These are phyloP conservation scores for Alternaria solani DNA, from an alignment of 2,329 filamentous ascomycete species.

Conservation along the genomic window DNA sequence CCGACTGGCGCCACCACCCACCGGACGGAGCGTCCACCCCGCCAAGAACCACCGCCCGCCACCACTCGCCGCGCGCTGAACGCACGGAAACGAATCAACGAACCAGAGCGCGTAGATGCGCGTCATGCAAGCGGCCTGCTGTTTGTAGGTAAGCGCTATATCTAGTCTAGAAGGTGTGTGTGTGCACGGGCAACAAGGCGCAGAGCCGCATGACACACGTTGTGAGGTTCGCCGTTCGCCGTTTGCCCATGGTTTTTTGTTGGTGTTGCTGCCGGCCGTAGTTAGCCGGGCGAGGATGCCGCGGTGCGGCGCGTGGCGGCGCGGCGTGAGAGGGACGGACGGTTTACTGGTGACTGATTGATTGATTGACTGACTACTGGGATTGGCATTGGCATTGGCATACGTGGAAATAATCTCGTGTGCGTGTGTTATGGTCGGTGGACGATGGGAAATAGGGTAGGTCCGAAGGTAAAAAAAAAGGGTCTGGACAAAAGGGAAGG, in stretches of 20 bases:
- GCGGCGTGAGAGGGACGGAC: not conserved
- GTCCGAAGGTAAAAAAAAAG: not conserved
- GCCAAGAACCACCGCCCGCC: not conserved
- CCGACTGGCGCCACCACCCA: too few species aligned
- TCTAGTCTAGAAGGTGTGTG: too few species aligned
- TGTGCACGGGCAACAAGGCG: too few species aligned
- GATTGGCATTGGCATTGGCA: too few species aligned
- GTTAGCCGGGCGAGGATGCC: not conserved
- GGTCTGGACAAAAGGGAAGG: not conserved
- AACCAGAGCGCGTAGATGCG: not conserved
- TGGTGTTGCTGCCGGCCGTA: not conserved
- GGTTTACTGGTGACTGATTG: not conserved
- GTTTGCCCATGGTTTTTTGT: too few species aligned
- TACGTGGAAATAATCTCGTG: too few species aligned
- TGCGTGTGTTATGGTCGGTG: not conserved
- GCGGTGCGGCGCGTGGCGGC: too few species aligned
- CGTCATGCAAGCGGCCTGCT: conserved; percentile 5
- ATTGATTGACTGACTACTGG: not conserved
- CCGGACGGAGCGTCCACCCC: not conserved
- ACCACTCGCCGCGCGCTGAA: not conserved
- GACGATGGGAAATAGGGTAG: too few species aligned
- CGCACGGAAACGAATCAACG: not conserved
- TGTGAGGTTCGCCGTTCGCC: too few species aligned
- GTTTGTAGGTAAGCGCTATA: not conserved
- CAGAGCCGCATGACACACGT: not conserved